Evolutionary conservation across 768 basidiomycete genomes (phyloP).

Genomic region (Xerocomus potaroensis): DNA sequence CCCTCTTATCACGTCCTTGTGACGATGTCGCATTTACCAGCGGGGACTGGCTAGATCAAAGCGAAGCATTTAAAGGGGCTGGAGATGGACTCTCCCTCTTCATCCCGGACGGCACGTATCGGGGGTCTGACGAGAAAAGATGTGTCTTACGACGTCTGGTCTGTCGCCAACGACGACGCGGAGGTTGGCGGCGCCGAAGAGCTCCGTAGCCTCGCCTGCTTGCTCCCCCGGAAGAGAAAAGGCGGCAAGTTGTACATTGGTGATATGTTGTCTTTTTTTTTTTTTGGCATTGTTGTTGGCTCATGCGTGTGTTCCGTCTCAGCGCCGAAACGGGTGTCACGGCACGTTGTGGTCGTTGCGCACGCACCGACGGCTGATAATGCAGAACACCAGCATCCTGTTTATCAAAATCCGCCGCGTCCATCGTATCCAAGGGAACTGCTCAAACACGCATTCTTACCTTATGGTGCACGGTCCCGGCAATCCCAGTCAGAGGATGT

Average conservation of each 20-base stretch:
- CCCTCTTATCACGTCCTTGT: not conserved
- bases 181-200: constrained; percentile 54
- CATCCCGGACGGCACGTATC: constrained; percentile 38
- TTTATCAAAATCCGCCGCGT: constrained; percentile 51
- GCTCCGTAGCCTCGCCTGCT: constrained; percentile 52
- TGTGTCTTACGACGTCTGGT: constrained; percentile 62
- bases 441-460: constrained; percentile 60
- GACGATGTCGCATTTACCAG: not conserved
- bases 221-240: constrained; percentile 62
- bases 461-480: constrained; percentile 47
- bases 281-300: constrained; percentile 38
- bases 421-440: constrained; percentile 54
- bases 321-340: constrained; percentile 60
- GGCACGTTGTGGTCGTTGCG: constrained; percentile 55
- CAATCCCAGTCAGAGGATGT: constrained; percentile 1
- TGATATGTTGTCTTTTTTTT: constrained; percentile 23
- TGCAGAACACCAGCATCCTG: constrained; percentile 10
- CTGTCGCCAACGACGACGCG: constrained; percentile 41
- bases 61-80: constrained; percentile 56
- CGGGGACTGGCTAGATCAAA: constrained; percentile 52
- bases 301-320: constrained; percentile 17
- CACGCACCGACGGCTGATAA: constrained; percentile 35
- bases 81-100: constrained; percentile 42
- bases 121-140: constrained; percentile 53
- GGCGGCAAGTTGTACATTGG: constrained; percentile 56